Percentiles rank a stretch among this genome's conserved stretches.
These are phyloP conservation scores for Crepidotus variabilis DNA, from an alignment of 768 basidiomycete species.

Conservation along the genomic window DNA sequence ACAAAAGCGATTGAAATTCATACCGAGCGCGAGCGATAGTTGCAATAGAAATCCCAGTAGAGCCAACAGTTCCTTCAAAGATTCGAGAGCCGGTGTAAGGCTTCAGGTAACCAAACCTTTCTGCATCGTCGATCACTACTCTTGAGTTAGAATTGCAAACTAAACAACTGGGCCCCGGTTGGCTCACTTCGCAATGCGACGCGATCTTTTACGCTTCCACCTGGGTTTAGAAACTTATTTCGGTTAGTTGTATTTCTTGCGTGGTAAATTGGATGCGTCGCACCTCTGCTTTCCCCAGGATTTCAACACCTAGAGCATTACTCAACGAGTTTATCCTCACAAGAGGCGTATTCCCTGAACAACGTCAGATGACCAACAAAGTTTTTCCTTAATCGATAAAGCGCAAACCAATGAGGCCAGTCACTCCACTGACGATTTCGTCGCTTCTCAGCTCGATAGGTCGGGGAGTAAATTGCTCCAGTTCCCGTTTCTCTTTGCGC, in stretches of 20 bases:
- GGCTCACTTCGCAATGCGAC: conserved; percentile 85
- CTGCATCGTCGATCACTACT: conserved; percentile 93
- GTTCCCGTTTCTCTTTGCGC: conserved; percentile 43
- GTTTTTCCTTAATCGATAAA: background rate
- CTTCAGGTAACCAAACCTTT: conserved; percentile 72
- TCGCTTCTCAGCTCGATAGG: conserved; percentile 73
- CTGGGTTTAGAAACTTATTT: conserved; percentile 91
- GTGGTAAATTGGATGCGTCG: conserved; percentile 7
- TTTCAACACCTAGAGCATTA: conserved; percentile 87
- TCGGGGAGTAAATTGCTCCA: conserved; percentile 36
- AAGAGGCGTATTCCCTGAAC: conserved; percentile 90
- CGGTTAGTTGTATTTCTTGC: conserved; percentile 27
- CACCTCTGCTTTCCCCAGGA: conserved; percentile 94
- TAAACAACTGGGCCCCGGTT: background rate
- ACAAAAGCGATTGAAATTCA: background rate
- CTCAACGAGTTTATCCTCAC: conserved; percentile 90
- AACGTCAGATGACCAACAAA: background rate
- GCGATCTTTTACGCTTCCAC: conserved; percentile 96
- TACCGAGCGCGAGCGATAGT: conserved; percentile 82
- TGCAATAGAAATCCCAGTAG: conserved; percentile 94
- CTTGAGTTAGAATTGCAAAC: background rate
- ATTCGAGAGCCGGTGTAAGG: conserved; percentile 90
- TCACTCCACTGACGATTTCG: conserved; percentile 77
- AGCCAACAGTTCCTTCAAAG: conserved; percentile 96
- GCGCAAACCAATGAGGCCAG: conserved; percentile 75